Evolutionary conservation across 2,329 filamentous ascomycete genomes (phyloP), one percentile per base, ranked within the genome.

Genomic region (Grosmannia penicillata): DNA sequence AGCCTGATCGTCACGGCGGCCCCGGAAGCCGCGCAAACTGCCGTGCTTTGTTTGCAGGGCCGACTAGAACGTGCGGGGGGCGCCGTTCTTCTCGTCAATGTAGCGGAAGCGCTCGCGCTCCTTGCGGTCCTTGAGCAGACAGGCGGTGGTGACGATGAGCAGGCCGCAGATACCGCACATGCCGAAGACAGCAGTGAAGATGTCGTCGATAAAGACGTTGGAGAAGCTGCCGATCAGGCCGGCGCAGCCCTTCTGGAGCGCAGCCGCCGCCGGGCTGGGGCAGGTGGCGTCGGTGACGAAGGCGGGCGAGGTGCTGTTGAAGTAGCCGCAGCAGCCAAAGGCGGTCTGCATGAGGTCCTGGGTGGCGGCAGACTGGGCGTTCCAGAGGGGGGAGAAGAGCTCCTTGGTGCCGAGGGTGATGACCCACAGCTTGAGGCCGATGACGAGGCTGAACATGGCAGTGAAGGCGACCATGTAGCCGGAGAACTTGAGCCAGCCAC

Each of bases 171-270:
- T 55, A 40, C 75, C 82, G 44, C 87, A 82, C 55, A 89, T 75
- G 44, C 81, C 83, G 54, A 91, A 91, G 39, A 81, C 66, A 19
- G 74, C 75, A 1, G 83, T 91, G 56, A 89, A 91, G 52, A 89
- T 74, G 40, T 75, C 60, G 57, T 86, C 81, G 46, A 89, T 62
- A 51, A 79, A 82, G 41, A 63, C 61, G 57, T 85, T 86, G 42
- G 77, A 69, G 50, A 79, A 85, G 38, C 62, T 69, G 19, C 72
- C 70, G 48, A 91, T 75, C 2, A 76, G 68, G 2, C 68, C 64
- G 14, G 80, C 69, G 54, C 83, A 91, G 8, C 82, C 81, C 40
- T 69, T 66, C 53, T 78, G 70, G 26, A 82, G 66, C 13, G 78
- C 76, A 2, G 83, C 82, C 27, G 77, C 70, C 3, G 80, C 72